Conservation (phyloP, 2,329 filamentous ascomycete species). For the Cladosporium sphaerospermum region DNA sequence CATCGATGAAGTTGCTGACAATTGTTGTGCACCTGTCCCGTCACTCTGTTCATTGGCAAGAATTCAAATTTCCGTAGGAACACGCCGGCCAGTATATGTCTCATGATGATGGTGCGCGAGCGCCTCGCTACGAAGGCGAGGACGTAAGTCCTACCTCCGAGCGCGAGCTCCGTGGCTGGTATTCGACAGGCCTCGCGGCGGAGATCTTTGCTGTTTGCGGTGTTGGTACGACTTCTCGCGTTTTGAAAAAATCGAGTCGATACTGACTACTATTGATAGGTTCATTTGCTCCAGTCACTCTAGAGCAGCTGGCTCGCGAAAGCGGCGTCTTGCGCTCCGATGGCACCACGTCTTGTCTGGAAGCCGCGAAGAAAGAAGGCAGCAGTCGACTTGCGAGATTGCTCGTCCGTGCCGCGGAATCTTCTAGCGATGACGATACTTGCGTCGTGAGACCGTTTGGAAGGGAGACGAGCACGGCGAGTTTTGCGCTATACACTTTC, state of each 20-base stretch:
- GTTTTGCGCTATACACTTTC: conserved; percentile 94
- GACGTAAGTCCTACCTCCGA: conserved; percentile 22
- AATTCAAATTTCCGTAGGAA: no score
- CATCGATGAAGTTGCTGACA: no score
- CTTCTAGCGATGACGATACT: conserved; percentile 48
- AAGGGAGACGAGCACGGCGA: conserved; percentile 78
- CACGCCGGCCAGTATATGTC: background rate
- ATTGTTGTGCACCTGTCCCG: no score
- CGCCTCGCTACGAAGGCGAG: conserved; percentile 23
- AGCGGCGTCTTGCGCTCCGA: conserved; percentile 78
- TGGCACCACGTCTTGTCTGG: conserved; percentile 60
- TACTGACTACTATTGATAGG: conserved; percentile 43
- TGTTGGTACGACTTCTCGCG: conserved; percentile 52
- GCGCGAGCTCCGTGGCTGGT: conserved; percentile 25
- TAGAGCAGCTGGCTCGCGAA: conserved; percentile 85
- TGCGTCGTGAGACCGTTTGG: conserved; percentile 77
- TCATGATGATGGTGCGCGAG: conserved; percentile 1
- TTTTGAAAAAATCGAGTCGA: background rate
- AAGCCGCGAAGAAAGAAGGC: conserved; percentile 12
- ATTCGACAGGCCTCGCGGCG: conserved; percentile 57
- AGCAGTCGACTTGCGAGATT: conserved; percentile 16
- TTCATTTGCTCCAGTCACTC: conserved; percentile 84
- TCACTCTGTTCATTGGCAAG: no score
- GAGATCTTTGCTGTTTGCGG: conserved; percentile 92
- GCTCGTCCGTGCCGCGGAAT: conserved; percentile 13